Percentiles rank a stretch among this genome's conserved stretches.
These are phyloP conservation scores for Pestalotiopsis sp. DNA, from an alignment of 2,329 filamentous ascomycete genomes.

Conservation along the genomic window DNA sequence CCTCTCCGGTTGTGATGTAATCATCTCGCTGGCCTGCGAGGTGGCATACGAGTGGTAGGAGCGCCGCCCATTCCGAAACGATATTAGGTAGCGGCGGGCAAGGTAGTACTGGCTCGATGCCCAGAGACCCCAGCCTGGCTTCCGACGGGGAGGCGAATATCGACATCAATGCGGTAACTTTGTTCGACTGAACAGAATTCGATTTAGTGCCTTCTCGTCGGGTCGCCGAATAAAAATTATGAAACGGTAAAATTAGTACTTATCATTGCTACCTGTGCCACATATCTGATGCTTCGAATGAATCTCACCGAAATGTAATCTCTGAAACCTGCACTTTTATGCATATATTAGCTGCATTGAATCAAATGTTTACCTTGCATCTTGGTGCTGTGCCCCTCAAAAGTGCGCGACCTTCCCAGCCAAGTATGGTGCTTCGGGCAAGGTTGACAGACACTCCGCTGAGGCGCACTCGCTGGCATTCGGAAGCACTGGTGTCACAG, in stretches of 20 bases:
- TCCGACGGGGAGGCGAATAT: background rate
- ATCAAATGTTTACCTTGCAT: too few relatives aligned
- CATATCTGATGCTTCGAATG: too few relatives aligned
- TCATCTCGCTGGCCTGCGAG: background rate
- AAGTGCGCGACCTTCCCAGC: too few relatives aligned
- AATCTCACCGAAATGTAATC: background rate
- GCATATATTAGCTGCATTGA: background rate
- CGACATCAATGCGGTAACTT: background rate
- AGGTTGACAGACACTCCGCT: too few relatives aligned
- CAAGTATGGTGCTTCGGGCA: too few relatives aligned
- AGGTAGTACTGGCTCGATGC: background rate
- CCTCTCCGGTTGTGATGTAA: background rate
- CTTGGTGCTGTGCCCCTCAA: too few relatives aligned
- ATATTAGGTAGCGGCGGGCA: background rate
- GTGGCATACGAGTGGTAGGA: background rate
- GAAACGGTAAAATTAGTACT: too few relatives aligned
- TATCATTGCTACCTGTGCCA: too few relatives aligned
- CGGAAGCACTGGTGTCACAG: too few relatives aligned
- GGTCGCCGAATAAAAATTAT: rapidly evolving
- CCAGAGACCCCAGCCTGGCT: background rate
- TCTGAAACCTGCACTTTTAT: background rate
- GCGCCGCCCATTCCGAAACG: background rate
- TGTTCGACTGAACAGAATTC: too few relatives aligned
- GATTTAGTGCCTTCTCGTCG: too few relatives aligned
- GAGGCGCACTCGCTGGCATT: too few relatives aligned